phyloP scores from a whole-genome alignment of 768 basidiomycete genomes.

The Xerocomus brunneocitrinus region DNA sequence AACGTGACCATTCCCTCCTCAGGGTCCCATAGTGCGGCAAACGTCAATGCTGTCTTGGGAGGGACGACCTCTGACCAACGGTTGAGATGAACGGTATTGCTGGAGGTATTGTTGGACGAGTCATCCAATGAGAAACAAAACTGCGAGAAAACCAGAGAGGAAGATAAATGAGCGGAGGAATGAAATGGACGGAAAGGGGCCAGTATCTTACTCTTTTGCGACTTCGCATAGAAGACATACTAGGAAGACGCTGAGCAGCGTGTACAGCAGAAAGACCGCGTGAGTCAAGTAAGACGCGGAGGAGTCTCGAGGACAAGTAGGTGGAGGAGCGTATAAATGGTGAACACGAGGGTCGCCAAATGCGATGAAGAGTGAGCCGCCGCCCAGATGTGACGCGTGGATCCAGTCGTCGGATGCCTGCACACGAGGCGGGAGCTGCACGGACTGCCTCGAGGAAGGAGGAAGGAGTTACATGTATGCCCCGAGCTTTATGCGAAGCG shows the following conservation, averaged over 20 bases:
- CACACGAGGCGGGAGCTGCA: constrained; percentile 17
- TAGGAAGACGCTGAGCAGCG: neutral
- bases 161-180: neutral
- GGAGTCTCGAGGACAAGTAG: neutral
- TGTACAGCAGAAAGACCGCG: neutral
- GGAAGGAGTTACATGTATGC: constrained; percentile 1
- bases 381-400: neutral
- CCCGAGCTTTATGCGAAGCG: constrained; percentile 22
- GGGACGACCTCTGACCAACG: constrained; percentile 59
- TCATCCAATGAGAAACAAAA: constrained; percentile 23
- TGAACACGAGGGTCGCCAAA: neutral
- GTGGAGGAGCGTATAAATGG: neutral
- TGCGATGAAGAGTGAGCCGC: neutral
- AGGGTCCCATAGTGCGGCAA: constrained; percentile 58
- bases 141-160: constrained; percentile 7
- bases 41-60: constrained; percentile 51
- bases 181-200: neutral
- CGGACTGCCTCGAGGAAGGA: constrained; percentile 5
- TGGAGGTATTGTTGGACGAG: constrained; percentile 7
- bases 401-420: constrained; percentile 22
- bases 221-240: constrained; percentile 16
- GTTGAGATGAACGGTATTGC: constrained; percentile 12
- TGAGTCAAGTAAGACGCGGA: neutral
- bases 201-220: constrained; percentile 21
- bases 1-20: constrained; percentile 55